Evolutionary conservation across 441 rosid species (phyloP).

Genomic region (Biscutella laevigata): DNA sequence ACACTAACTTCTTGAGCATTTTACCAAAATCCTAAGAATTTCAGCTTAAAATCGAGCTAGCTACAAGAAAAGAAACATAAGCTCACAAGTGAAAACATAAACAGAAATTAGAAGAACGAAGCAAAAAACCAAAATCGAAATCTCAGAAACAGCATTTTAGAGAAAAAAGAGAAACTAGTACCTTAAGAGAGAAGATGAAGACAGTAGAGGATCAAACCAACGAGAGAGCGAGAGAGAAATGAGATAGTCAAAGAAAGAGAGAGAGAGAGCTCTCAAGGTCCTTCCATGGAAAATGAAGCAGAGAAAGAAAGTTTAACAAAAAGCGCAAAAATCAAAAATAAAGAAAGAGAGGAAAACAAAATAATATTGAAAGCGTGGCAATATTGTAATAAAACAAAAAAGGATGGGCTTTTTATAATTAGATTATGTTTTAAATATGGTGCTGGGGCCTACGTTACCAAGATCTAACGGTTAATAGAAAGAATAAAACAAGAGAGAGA

Average conservation of each 20-base stretch:
- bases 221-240: not conserved
- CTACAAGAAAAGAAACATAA: not conserved
- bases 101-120: slow-evolving; percentile 9
- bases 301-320: slow-evolving; percentile 28
- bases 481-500: not conserved
- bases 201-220: not conserved
- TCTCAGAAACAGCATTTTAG: not conserved
- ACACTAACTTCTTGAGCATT: slow-evolving; percentile 9
- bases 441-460: not conserved
- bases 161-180: not conserved
- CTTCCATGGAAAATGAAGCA: slow-evolving; percentile 59
- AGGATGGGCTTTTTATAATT: slow-evolving; percentile 26
- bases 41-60: not conserved
- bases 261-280: slow-evolving; percentile 35
- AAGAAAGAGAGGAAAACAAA: slow-evolving; percentile 23
- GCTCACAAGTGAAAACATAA: not conserved
- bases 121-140: slow-evolving; percentile 6
- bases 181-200: slow-evolving; percentile 17
- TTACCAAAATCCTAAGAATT: not conserved
- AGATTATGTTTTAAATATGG: not conserved
- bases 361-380: slow-evolving; percentile 34
- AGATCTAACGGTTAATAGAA: slow-evolving; percentile 36
- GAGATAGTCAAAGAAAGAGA: not conserved
- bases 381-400: slow-evolving; percentile 27
- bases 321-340: slow-evolving; percentile 26